A percentile compares a stretch with the other conserved stretches of the same genome.
phyloP scores from a whole-genome alignment of 768 basidiomycete genomes.

The Russula sp. region DNA sequence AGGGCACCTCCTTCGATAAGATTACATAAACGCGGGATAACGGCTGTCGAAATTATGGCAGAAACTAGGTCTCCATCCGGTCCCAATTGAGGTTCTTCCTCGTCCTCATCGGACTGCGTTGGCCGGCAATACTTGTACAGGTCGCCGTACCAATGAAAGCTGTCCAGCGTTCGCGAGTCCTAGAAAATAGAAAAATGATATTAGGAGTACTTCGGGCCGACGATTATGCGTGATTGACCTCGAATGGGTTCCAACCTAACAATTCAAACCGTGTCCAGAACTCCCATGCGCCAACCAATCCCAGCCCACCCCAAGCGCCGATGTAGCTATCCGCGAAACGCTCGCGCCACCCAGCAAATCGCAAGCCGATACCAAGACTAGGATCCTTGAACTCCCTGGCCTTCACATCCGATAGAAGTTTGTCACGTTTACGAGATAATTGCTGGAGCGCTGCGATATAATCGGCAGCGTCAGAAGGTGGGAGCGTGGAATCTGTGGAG shows the following conservation, averaged over 20 bases:
- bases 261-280: conserved; percentile 89
- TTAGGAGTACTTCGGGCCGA: background rate
- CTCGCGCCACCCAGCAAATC: conserved; percentile 69
- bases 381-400: conserved; percentile 85
- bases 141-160: conserved; percentile 77
- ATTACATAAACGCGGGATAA: conserved; percentile 70
- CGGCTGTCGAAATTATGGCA: conserved; percentile 78
- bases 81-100: conserved; percentile 56
- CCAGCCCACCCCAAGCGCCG: conserved; percentile 86
- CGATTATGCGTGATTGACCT: conserved; percentile 41
- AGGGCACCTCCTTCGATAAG: conserved; percentile 74
- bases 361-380: conserved; percentile 53
- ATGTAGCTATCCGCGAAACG: conserved; percentile 75
- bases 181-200: conserved; percentile 26
- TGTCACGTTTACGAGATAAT: conserved; percentile 45
- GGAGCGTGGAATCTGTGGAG: conserved; percentile 77
- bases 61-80: conserved; percentile 85
- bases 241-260: conserved; percentile 82
- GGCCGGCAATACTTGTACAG: conserved; percentile 65
- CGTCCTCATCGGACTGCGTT: conserved; percentile 26
- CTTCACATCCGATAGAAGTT: conserved; percentile 72
- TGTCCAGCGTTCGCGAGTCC: conserved; percentile 58
- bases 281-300: conserved; percentile 86
- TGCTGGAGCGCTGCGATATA: conserved; percentile 57
- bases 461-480: conserved; percentile 59